A percentile compares a stretch with the other conserved stretches of the same genome.
phyloP scores from a whole-genome alignment of 768 basidiomycete species.

The Suillus cothurnatus region DNA sequence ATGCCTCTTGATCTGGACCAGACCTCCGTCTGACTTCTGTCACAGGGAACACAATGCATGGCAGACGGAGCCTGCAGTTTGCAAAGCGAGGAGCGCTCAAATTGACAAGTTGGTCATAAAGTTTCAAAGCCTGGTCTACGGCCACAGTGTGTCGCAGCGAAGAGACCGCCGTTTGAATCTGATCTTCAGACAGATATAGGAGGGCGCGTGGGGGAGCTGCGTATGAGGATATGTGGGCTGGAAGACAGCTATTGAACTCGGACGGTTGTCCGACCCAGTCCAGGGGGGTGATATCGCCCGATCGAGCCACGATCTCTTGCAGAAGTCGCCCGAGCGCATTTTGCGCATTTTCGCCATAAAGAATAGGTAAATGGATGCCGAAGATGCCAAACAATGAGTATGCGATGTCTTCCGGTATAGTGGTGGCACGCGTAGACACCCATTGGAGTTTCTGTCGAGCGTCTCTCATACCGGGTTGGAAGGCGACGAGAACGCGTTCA shows the following conservation, averaged over 20 bases:
- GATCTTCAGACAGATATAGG: neutral
- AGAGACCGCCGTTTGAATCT: neutral
- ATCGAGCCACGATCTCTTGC: neutral
- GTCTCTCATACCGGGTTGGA: too few relatives aligned
- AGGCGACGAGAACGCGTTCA: too few relatives aligned
- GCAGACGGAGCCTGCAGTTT: neutral
- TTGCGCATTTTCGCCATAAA: too few relatives aligned
- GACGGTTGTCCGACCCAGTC: neutral
- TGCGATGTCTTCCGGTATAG: too few relatives aligned
- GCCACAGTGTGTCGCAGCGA: neutral
- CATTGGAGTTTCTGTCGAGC: too few relatives aligned
- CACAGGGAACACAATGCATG: neutral
- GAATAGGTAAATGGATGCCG: too few relatives aligned
- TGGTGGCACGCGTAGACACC: too few relatives aligned
- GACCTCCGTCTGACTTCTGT: neutral
- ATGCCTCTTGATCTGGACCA: neutral
- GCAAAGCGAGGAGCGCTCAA: too few relatives aligned
- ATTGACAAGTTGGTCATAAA: too few relatives aligned
- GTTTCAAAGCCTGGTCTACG: too few relatives aligned
- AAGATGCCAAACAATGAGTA: too few relatives aligned
- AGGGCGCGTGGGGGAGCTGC: neutral
- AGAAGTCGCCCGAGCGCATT: too few relatives aligned
- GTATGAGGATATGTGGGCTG: neutral
- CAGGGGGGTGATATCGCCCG: neutral
- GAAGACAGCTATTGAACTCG: neutral